Percentiles rank a stretch among this genome's conserved stretches.
phyloP scores from a whole-genome alignment of 169 alveolate genomes.

The Eimeria sp. region DNA sequence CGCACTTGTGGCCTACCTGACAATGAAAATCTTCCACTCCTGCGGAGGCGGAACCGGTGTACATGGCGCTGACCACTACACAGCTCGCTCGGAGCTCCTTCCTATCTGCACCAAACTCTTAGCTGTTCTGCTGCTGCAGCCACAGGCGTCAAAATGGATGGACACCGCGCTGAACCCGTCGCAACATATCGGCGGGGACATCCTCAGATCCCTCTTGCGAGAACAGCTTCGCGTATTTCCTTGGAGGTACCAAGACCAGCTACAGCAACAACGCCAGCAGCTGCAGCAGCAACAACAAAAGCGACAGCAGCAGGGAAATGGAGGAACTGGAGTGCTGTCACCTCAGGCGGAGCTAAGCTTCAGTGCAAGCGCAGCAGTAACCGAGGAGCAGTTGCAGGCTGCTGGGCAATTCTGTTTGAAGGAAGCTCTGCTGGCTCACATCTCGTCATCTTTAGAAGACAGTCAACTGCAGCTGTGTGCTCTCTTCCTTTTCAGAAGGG shows the following conservation, averaged over 20 bases:
- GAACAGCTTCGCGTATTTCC: conserved; percentile 70
- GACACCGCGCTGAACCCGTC: conserved; percentile 74
- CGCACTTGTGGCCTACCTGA: conserved; percentile 65
- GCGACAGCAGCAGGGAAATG: not conserved
- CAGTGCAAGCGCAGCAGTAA: conserved; percentile 19
- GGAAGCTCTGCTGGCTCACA: conserved; percentile 83
- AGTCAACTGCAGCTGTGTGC: conserved; percentile 79
- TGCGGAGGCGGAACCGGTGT: conserved; percentile 45
- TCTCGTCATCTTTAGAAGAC: conserved; percentile 78
- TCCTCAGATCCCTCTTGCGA: conserved; percentile 66
- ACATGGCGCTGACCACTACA: not conserved
- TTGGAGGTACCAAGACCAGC: conserved; percentile 62
- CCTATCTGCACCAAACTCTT: conserved; percentile 74
- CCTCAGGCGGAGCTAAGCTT: conserved; percentile 32
- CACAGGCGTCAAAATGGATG: conserved; percentile 77
- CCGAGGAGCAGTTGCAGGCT: conserved; percentile 67
- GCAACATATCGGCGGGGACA: conserved; percentile 70
- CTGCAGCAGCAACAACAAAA: conserved; percentile 16
- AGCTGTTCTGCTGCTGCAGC: conserved; percentile 77
- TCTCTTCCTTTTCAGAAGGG: conserved; percentile 75
- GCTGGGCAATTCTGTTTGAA: conserved; percentile 53
- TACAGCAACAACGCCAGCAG: conserved; percentile 19
- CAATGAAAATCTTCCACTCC: conserved; percentile 71
- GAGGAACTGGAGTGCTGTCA: not conserved
- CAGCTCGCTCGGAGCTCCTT: conserved; percentile 72